These are phyloP conservation scores for Hippophae gyantsensis DNA, from an alignment of 306 rosid species.

Conservation along the genomic window DNA sequence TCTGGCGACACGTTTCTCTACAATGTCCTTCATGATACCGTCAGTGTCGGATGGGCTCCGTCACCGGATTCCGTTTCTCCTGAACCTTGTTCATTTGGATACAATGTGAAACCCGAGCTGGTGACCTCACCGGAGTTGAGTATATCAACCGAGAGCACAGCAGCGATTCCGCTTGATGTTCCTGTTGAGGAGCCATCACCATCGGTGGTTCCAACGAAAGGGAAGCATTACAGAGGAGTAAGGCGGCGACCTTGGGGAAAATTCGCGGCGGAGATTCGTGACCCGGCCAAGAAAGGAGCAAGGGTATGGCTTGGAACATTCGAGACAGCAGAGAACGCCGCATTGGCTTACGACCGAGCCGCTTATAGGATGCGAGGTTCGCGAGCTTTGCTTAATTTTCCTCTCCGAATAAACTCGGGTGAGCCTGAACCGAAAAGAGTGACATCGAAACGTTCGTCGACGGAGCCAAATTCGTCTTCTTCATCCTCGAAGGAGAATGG, in stretches of 20 bases:
- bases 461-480: conserved; percentile 37
- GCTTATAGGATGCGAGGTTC: conserved; percentile 91
- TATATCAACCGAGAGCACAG: not conserved
- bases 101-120: conserved; percentile 43
- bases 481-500: not conserved
- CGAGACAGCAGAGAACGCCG: conserved; percentile 91
- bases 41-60: conserved; percentile 68
- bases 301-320: conserved; percentile 93
- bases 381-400: conserved; percentile 67
- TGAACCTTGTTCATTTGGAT: conserved; percentile 18
- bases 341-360: conserved; percentile 88
- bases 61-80: conserved; percentile 26
- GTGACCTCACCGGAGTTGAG: conserved; percentile 10
- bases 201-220: conserved; percentile 40
- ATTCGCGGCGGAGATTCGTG: conserved; percentile 91
- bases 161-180: not conserved
- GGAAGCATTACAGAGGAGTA: conserved; percentile 86
- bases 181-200: conserved; percentile 11
- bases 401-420: conserved; percentile 74
- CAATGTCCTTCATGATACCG: conserved; percentile 61
- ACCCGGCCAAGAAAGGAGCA: conserved; percentile 87
- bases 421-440: conserved; percentile 84
- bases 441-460: conserved; percentile 43
- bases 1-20: conserved; percentile 74
- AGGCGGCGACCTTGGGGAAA: conserved; percentile 95